These are phyloP conservation scores for Sclerospora graminicola DNA, from an alignment of 352 stramenopile genomes.

Conservation along the genomic window DNA sequence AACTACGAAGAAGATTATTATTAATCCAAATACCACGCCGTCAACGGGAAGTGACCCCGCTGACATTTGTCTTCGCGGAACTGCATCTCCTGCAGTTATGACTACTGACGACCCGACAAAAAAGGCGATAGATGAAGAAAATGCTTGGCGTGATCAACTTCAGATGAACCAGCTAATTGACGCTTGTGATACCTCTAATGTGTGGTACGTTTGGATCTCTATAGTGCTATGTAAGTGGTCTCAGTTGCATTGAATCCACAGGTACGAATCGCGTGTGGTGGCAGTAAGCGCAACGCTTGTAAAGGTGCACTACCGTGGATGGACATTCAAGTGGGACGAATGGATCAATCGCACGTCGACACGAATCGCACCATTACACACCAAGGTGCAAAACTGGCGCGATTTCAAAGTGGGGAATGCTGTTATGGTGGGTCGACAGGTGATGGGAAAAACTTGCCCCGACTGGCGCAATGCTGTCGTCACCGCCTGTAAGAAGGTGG, in stretches of 20 bases:
- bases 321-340: conserved; percentile 95
- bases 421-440: conserved; percentile 34
- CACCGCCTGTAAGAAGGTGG: conserved; percentile 21
- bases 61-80: no score
- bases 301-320: conserved; percentile 93
- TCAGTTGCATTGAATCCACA: not conserved
- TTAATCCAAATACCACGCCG: no score
- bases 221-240: no score
- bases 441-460: conserved; percentile 23
- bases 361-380: conserved; percentile 90
- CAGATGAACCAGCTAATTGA: conserved; percentile 49
- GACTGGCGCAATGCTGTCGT: conserved; percentile 57
- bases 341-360: conserved; percentile 88
- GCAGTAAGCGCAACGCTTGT: conserved; percentile 44
- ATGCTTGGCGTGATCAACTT: conserved; percentile 50
- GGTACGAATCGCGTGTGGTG: conserved; percentile 54
- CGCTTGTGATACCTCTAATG: conserved; percentile 32
- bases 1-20: no score
- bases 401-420: conserved; percentile 35
- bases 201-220: no score
- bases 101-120: no score
- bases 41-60: no score
- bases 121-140: no score
- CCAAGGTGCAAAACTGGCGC: conserved; percentile 58
- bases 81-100: no score